Percentiles rank a stretch among this genome's conserved stretches.
These are phyloP conservation scores for Wickerhamiella qilinensis DNA, from an alignment of 805 yeast genomes.

Conservation along the genomic window DNA sequence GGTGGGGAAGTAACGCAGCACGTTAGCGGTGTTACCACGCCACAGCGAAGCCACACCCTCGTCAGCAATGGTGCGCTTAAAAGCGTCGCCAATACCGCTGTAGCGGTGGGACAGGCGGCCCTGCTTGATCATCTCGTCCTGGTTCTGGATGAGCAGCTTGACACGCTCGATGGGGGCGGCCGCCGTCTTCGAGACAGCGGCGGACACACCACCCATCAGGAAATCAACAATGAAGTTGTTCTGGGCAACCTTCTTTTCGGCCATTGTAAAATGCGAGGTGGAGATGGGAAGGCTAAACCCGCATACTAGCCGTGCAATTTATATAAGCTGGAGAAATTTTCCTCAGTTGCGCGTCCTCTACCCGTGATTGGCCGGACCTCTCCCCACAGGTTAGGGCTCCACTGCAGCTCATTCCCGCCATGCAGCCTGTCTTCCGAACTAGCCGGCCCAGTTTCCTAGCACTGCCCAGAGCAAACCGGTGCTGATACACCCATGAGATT, in stretches of 20 bases:
- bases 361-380: neutral
- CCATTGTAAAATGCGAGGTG: conserved; percentile 1
- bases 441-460: neutral
- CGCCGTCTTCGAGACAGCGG: conserved; percentile 90
- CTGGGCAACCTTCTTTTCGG: conserved; percentile 4
- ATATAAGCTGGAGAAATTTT: neutral
- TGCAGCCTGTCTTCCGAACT: neutral
- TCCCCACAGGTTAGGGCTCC: neutral
- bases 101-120: conserved; percentile 76
- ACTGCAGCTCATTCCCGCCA: neutral
- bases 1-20: conserved; percentile 94
- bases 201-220: conserved; percentile 96
- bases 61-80: conserved; percentile 77
- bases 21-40: conserved; percentile 98
- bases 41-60: conserved; percentile 86
- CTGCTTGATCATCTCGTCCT: conserved; percentile 92
- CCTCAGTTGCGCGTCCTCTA: neutral
- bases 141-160: conserved; percentile 84
- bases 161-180: conserved; percentile 94
- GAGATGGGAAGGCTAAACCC: too few relatives aligned
- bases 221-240: conserved; percentile 34
- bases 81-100: conserved; percentile 80
- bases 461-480: neutral
- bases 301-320: neutral
- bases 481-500: neutral